phyloP scores from a whole-genome alignment of 177 flowering plant genomes.

The Telopea speciosissima region DNA sequence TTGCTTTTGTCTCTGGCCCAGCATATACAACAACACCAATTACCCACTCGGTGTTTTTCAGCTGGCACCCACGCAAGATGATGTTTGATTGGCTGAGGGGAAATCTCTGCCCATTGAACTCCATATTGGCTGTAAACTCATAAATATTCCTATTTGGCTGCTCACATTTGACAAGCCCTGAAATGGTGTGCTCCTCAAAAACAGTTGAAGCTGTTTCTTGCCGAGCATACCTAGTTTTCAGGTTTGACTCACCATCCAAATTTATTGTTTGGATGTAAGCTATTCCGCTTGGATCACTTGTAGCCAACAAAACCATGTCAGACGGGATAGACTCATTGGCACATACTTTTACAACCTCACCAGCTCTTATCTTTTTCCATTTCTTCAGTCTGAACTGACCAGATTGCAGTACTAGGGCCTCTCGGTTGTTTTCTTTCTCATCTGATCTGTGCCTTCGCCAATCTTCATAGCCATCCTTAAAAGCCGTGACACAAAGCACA shows the following conservation, averaged over 20 bases:
- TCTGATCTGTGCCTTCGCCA: conserved; percentile 95
- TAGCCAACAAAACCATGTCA: conserved; percentile 81
- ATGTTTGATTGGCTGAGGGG: conserved; percentile 86
- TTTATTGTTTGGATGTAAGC: conserved; percentile 95
- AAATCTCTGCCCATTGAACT: conserved; percentile 53
- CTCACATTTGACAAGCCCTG: conserved; percentile 77
- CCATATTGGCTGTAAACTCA: conserved; percentile 90
- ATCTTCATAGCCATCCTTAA: conserved; percentile 96
- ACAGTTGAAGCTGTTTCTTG: conserved; percentile 61
- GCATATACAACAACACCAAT: conserved; percentile 93
- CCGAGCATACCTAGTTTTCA: conserved; percentile 91
- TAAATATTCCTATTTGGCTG: conserved; percentile 91
- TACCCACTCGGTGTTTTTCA: conserved; percentile 88
- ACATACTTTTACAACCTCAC: conserved; percentile 70
- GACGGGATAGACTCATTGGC: conserved; percentile 78
- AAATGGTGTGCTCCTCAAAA: conserved; percentile 37
- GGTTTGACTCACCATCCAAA: conserved; percentile 88
- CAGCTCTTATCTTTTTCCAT: conserved; percentile 75
- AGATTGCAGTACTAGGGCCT: conserved; percentile 52
- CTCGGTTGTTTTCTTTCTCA: conserved; percentile 71
- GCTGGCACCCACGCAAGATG: conserved; percentile 88
- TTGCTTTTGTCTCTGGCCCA: conserved; percentile 95
- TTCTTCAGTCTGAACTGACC: conserved; percentile 47
- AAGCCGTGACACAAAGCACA: conserved; percentile 85
- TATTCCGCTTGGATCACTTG: conserved; percentile 89